Evolutionary conservation across 805 yeast species (phyloP), one percentile per base, ranked within the genome.

Genomic region (Ogataea pilisensis): DNA sequence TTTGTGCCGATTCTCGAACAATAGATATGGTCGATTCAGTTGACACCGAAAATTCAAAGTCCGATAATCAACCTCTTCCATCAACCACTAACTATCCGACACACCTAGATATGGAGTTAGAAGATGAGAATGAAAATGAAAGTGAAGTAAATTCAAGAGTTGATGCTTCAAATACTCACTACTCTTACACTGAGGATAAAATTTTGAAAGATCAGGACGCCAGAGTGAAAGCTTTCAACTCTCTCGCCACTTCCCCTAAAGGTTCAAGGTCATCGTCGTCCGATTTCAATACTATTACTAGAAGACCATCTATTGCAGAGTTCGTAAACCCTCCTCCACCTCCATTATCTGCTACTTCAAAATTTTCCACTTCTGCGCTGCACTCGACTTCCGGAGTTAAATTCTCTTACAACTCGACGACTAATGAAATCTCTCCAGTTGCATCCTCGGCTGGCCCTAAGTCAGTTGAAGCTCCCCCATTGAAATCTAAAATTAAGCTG

Each of bases 121-220:
- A n/a, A n/a, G n/a, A n/a, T n/a, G 38, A 22, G 6, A 35, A 19
- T 6, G 48, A 37, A 8, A 45, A 43, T 21, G 53, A 46, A 8
- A 45, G 38, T 5, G 46, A 36, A 7, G 43, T 25, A 11, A 42
- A 31, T 8, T 38, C 34, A 7, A 27, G 28, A 6, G 29, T 38
- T 30, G 41, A 45, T 26, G 42, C 48, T 14, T 33, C 48, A 1
- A 55, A 48, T 22, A 73, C 85, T 8, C 82, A 81, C 55, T 82
- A 69, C 53, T 77, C 86, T 1, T 69, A 80, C 37, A 74, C 78
- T 5, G 88, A 84, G 51, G 90, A 83, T 48, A 71, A 70, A 52
- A 66, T 70, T 52, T 67, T 83, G 51, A 73, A 72, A 52, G 88
- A 80, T 38, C 80, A 81, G 43, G 87, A 82, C 47, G 78, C 85